phyloP scores from a whole-genome alignment of 106 monocot genomes.

The Allium cepa region DNA sequence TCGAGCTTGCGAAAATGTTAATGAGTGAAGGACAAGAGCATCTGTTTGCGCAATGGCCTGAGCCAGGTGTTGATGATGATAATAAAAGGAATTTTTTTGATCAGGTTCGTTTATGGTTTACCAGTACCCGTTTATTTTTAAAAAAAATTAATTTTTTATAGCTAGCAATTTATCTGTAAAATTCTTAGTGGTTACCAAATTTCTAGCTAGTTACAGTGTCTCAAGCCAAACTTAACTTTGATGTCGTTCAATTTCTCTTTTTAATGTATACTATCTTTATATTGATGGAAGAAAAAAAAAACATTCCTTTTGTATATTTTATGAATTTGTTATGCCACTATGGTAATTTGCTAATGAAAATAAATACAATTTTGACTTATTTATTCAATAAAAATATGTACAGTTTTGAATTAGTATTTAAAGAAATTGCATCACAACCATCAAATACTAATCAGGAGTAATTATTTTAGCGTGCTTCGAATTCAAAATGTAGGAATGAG shows the following conservation, averaged over 20 bases:
- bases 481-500: no score
- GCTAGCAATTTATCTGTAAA: background rate
- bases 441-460: no score
- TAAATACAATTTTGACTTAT: no score
- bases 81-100: conserved; percentile 62
- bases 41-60: conserved; percentile 81
- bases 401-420: no score
- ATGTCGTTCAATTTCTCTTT: background rate
- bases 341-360: no score
- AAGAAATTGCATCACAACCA: no score
- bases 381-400: no score
- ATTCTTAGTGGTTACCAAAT: background rate
- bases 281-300: background rate
- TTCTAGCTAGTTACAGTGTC: background rate
- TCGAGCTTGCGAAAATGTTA: conserved; percentile 73
- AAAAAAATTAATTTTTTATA: background rate
- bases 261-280: background rate
- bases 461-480: no score
- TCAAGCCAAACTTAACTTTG: background rate
- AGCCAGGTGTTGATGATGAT: conserved; percentile 64
- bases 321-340: no score
- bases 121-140: background rate
- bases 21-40: conserved; percentile 64
- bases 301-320: no score
- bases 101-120: conserved; percentile 35